Base-by-base conservation (phyloP, 2,329 filamentous ascomycete genomes). In the Orbilia javanica region DNA sequence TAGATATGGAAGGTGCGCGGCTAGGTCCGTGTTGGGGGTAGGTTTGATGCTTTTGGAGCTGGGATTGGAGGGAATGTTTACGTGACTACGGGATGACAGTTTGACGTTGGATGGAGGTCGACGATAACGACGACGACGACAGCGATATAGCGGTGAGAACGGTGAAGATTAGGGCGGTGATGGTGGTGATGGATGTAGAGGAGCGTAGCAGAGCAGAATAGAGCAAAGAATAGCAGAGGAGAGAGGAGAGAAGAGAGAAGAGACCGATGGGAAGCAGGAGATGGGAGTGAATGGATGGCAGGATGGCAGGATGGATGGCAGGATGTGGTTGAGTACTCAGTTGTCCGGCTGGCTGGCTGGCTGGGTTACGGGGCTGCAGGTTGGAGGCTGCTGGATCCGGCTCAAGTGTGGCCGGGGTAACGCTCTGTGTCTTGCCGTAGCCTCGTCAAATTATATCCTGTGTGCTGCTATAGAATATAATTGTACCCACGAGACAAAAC, bases 341-440 rank as follows among this genome's bases (percentile, higher is more conserved):
- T 3, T 39, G 36, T 39, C 10, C n/a, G 36, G 8, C 11, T 39
- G 36, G 13, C 46, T 52, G 44, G 34, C 53, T 63, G 64, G n/a
- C n/a, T 55, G 64, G 64, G 53, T 66, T 74, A 67, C 62, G 60
- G 62, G 70, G 68, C 42, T 52, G 50, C 60, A 48, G 65, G 53
- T 64, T 68, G 53, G 63, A 60, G 52, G 71, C 52, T 60, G 72
- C 72, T 76, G 44, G 66, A 77, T 70, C 46, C 39, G 65, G 72
- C 22, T 60, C 25, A 63, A 36, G 27, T 64, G 22, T 64, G 42
- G 25, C 64, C 48, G n/a, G 64, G 64, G 64, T 67, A n/a, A n/a
- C n/a, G n/a, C n/a, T n/a, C 13, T 36, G 34, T 36, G 10, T 8
- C 34, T 36, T 1, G 4, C 5, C 5, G 20, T 50, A 50, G 46